Evolutionary conservation across 768 basidiomycete species (phyloP).

Genomic region (Lactarius indigo): DNA sequence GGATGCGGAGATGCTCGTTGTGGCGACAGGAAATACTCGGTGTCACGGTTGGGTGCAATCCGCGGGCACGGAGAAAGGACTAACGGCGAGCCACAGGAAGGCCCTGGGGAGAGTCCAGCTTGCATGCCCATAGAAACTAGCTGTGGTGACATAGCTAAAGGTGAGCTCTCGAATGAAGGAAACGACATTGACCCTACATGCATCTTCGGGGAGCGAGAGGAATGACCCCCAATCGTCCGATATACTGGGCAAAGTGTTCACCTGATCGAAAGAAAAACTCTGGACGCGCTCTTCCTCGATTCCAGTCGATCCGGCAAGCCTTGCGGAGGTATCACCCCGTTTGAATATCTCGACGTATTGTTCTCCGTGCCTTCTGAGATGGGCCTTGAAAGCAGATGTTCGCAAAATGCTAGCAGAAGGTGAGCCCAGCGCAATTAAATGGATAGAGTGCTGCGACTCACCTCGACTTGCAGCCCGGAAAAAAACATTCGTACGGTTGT

Average conservation of each 20-base stretch:
- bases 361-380: slow-evolving; percentile 46
- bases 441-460: slow-evolving; percentile 29
- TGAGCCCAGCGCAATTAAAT: background rate
- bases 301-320: background rate
- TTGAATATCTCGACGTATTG: slow-evolving; percentile 17
- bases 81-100: background rate
- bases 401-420: slow-evolving; percentile 57
- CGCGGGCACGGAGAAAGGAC: slow-evolving; percentile 1
- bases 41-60: background rate
- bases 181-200: background rate
- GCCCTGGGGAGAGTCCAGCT: background rate
- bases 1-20: background rate
- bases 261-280: background rate
- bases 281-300: background rate
- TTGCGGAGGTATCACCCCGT: background rate
- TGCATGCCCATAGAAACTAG: background rate
- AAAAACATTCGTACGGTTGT: slow-evolving; percentile 20
- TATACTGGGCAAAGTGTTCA: background rate
- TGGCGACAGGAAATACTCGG: background rate
- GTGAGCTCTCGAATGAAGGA: background rate
- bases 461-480: slow-evolving; percentile 21
- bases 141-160: background rate
- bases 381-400: slow-evolving; percentile 51
- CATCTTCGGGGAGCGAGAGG: background rate
- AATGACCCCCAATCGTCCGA: slow-evolving; percentile 6